phyloP scores from a whole-genome alignment of 2,329 filamentous ascomycete genomes.

The Calonectria pseudoturangicola region DNA sequence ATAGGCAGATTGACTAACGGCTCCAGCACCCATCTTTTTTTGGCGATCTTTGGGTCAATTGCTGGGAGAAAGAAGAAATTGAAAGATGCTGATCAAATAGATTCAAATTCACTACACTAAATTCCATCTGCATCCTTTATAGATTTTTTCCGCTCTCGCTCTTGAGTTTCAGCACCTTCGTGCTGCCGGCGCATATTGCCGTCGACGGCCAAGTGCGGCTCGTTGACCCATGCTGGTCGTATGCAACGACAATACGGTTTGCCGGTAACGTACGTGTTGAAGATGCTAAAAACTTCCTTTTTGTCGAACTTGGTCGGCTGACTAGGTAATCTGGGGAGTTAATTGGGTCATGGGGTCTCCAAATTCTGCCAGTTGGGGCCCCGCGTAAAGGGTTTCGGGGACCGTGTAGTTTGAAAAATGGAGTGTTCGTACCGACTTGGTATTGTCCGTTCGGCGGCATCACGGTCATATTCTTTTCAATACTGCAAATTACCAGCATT shows the following conservation, averaged over 20 bases:
- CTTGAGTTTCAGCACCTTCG: background rate
- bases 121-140: background rate
- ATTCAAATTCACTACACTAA: background rate
- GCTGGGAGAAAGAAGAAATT: background rate
- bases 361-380: constrained; percentile 18
- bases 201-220: constrained; percentile 17
- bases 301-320: constrained; percentile 8
- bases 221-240: background rate
- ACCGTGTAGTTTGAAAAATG: constrained; percentile 18
- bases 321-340: constrained; percentile 22
- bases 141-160: background rate
- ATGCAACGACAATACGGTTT: constrained; percentile 21
- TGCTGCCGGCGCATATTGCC: constrained; percentile 18
- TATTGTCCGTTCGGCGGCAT: constrained; percentile 22
- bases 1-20: constrained; percentile 26
- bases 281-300: constrained; percentile 21
- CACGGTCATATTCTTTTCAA: constrained; percentile 21
- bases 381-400: constrained; percentile 16
- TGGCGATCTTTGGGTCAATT: background rate
- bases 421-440: constrained; percentile 14
- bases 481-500: constrained; percentile 17
- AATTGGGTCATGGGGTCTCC: constrained; percentile 27
- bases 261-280: background rate
- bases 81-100: background rate
- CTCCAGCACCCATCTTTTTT: constrained; percentile 23